These are phyloP conservation scores for Coniosporium apollinis DNA, from an alignment of 495 filamentous ascomycete species.

Conservation along the genomic window DNA sequence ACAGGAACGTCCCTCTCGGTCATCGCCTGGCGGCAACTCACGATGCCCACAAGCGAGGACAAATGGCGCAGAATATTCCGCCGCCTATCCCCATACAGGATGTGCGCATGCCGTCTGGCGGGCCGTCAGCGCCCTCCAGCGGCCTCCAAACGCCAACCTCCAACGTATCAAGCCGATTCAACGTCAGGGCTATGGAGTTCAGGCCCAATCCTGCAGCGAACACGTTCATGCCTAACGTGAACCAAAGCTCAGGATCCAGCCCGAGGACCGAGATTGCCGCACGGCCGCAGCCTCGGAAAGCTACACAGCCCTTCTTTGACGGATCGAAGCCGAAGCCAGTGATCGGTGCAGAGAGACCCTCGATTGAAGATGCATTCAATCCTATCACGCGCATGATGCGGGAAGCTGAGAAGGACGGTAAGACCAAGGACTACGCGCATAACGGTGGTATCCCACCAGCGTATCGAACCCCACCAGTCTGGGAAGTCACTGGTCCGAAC, in stretches of 20 bases:
- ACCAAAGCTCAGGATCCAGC: slow-evolving; percentile 44
- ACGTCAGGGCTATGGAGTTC: slow-evolving; percentile 72
- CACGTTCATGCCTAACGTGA: slow-evolving; percentile 55
- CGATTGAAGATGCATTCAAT: slow-evolving; percentile 52
- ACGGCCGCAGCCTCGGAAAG: slow-evolving; percentile 11
- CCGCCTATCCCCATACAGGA: slow-evolving; percentile 39
- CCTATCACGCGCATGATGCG: slow-evolving; percentile 57
- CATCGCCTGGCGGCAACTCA: slow-evolving; percentile 38
- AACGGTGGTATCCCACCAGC: slow-evolving; percentile 65
- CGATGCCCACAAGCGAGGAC: slow-evolving; percentile 42
- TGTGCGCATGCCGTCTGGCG: slow-evolving; percentile 31
- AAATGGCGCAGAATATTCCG: slow-evolving; percentile 29
- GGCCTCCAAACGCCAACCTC: slow-evolving; percentile 31
- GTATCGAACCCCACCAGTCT: slow-evolving; percentile 65
- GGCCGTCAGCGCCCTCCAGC: slow-evolving; percentile 29
- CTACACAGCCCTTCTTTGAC: slow-evolving; percentile 31
- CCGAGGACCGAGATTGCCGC: slow-evolving; percentile 35
- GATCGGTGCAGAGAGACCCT: slow-evolving; percentile 38
- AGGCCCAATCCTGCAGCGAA: slow-evolving; percentile 62
- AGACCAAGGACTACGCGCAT: slow-evolving; percentile 31
- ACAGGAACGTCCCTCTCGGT: too few relatives aligned
- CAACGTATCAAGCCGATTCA: slow-evolving; percentile 49
- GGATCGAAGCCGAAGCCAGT: slow-evolving; percentile 41
- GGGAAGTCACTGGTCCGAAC: slow-evolving; percentile 45
- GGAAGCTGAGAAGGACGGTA: slow-evolving; percentile 29